Conservation (phyloP, 305 asterid species). For the Fraxinus dipetala region DNA sequence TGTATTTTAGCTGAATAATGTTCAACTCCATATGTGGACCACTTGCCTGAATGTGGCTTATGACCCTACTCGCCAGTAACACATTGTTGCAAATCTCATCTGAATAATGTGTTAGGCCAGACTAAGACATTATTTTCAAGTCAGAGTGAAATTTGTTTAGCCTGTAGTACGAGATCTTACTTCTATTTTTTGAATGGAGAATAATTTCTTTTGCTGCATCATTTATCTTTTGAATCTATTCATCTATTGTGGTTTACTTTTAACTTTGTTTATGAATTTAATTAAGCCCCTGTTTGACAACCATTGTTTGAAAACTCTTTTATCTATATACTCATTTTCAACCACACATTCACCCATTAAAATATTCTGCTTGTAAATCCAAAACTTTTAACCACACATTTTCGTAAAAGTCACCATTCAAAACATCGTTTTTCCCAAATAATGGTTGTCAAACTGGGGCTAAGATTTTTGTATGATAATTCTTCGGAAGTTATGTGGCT, state of each 20-base stretch:
- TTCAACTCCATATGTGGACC: neutral
- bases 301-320: neutral
- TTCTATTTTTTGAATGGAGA: neutral
- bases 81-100: neutral
- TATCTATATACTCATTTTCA: neutral
- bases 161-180: neutral
- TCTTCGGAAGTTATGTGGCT: neutral
- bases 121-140: neutral
- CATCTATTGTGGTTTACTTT: neutral
- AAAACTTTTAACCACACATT: neutral
- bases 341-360: neutral
- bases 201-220: neutral
- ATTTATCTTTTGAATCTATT: neutral
- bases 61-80: neutral
- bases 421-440: neutral
- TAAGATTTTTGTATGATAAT: neutral
- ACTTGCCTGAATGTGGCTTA: neutral
- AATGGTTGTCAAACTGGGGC: neutral
- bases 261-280: neutral
- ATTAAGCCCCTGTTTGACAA: neutral
- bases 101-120: neutral
- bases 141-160: neutral
- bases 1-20: neutral
- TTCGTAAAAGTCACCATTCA: neutral
- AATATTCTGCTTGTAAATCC: neutral